A percentile compares a stretch with the other conserved stretches of the same genome.
Evolutionary conservation across 805 yeast genomes (phyloP).

Genomic region (Sugiyamaella marilandica): DNA sequence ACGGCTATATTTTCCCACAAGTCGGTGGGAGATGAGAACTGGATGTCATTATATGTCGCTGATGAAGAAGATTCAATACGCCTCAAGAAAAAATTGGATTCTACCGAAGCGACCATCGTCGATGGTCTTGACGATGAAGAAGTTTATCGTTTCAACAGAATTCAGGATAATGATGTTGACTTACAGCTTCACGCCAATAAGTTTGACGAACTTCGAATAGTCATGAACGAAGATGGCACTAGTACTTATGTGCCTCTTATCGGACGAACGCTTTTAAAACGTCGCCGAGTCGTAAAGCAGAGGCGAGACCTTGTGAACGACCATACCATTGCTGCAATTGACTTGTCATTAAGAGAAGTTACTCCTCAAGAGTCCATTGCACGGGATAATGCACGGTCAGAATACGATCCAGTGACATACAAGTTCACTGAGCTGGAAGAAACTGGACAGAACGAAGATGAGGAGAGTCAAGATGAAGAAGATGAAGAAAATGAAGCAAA

Average conservation of each 20-base stretch:
- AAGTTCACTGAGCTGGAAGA: conserved; percentile 54
- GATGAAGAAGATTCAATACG: conserved; percentile 37
- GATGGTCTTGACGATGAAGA: conserved; percentile 40
- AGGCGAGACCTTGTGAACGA: conserved; percentile 48
- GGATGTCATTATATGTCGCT: conserved; percentile 67
- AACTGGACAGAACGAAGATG: conserved; percentile 35
- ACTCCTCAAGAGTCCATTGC: conserved; percentile 61
- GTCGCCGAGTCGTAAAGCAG: conserved; percentile 67
- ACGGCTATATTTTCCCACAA: conserved; percentile 66
- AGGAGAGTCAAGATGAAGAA: conserved; percentile 3
- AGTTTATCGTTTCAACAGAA: conserved; percentile 54
- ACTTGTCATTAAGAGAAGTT: conserved; percentile 64
- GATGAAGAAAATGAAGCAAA: no score
- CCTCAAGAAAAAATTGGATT: conserved; percentile 42
- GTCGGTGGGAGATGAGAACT: conserved; percentile 63
- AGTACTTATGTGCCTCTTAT: conserved; percentile 75
- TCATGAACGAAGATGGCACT: conserved; percentile 47
- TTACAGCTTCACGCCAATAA: conserved; percentile 41
- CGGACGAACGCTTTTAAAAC: conserved; percentile 75
- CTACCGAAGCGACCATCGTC: conserved; percentile 39
- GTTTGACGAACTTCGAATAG: conserved; percentile 64
- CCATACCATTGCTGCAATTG: conserved; percentile 56
- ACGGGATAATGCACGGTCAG: conserved; percentile 65
- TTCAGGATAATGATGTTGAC: conserved; percentile 77
- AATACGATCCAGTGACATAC: conserved; percentile 74